These are phyloP conservation scores for Claviceps lovelessii DNA, from an alignment of 2,329 filamentous ascomycete genomes.

Conservation along the genomic window DNA sequence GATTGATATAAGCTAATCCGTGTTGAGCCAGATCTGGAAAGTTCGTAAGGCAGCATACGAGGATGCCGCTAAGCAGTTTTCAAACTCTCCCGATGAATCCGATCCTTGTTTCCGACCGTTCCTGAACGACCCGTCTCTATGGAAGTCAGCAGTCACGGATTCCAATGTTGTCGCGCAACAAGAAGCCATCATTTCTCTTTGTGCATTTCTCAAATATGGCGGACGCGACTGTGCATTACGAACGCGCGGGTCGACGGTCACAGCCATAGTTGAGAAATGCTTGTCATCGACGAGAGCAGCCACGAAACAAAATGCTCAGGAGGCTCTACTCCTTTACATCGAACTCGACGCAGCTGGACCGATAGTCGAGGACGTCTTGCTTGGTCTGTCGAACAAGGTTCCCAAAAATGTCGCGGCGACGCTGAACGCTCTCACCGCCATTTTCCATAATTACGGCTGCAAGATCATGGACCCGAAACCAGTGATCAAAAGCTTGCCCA, in stretches of 20 bases:
- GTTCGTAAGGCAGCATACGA: slow-evolving; percentile 91
- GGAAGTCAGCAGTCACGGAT: slow-evolving; percentile 86
- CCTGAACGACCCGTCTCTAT: slow-evolving; percentile 66
- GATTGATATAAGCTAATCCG: slow-evolving; percentile 5
- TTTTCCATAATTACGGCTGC: slow-evolving; percentile 89
- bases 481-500: slow-evolving; percentile 73
- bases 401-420: slow-evolving; percentile 70
- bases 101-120: slow-evolving; percentile 82
- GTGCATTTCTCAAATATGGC: slow-evolving; percentile 83
- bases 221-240: slow-evolving; percentile 64
- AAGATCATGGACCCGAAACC: slow-evolving; percentile 89
- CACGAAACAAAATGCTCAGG: slow-evolving; percentile 74
- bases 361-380: slow-evolving; percentile 79
- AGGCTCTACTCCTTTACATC: slow-evolving; percentile 76
- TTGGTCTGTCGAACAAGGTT: slow-evolving; percentile 70
- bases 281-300: slow-evolving; percentile 74
- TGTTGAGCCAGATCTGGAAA: slow-evolving; percentile 62
- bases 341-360: slow-evolving; percentile 78
- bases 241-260: slow-evolving; percentile 62
- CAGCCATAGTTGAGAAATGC: slow-evolving; percentile 79
- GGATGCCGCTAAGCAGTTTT: slow-evolving; percentile 77
- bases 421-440: slow-evolving; percentile 61
- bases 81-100: slow-evolving; percentile 68
- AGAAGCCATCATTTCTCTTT: slow-evolving; percentile 76
- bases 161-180: slow-evolving; percentile 95